Base-by-base conservation (phyloP, 2,329 filamentous ascomycete genomes). In the Neonectria neomacrospora region DNA sequence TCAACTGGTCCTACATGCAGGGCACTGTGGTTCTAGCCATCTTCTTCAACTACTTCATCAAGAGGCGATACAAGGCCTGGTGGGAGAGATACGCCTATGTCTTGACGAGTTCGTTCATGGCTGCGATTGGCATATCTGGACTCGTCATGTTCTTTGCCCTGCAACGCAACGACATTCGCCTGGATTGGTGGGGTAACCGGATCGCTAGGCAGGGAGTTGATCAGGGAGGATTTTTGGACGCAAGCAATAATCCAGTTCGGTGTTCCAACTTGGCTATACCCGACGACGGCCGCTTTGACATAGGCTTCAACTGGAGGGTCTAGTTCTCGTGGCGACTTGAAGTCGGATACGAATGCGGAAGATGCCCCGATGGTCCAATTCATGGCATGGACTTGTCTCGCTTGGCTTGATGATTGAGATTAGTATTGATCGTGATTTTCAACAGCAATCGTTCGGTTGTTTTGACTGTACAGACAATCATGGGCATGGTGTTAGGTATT, bases 81-180 rank as follows among this genome's bases (percentile, higher is more conserved):
- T 75, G 74, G 72, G 66, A 74, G 42, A 69, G 67, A 53, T 75
- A 75, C 45, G 71, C 72, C 22, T 75, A 75, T 51, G 69, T 73
- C 14, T 52, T 75, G 47, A 68, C 72, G 16, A 70, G 69, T 28
- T 73, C 72, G 4, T 66, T 75, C 9, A 67, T 54, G 20, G 66
- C 73, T 5, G 73, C 71, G 16, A 73, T 74, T 54, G 73, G 73
- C 1, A 59, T 75, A 4, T 69, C 72, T 2, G 72, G 68, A 1
- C 57, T 73, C 12, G 58, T 75, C 39, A 71, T 75, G 61, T 75
- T 70, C 44, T 75, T 73, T 55, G 54, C 65, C 3, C 45, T 75
- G 28, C 73, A 74, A 58, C 58, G 58, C 7, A 28, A 54, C 14
- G 47, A 70, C 2, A 51, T 71, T 14, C 50, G 47, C 18, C 4